Conservation (phyloP, 208 protist species). For the Wallacemonas sp. region DNA sequence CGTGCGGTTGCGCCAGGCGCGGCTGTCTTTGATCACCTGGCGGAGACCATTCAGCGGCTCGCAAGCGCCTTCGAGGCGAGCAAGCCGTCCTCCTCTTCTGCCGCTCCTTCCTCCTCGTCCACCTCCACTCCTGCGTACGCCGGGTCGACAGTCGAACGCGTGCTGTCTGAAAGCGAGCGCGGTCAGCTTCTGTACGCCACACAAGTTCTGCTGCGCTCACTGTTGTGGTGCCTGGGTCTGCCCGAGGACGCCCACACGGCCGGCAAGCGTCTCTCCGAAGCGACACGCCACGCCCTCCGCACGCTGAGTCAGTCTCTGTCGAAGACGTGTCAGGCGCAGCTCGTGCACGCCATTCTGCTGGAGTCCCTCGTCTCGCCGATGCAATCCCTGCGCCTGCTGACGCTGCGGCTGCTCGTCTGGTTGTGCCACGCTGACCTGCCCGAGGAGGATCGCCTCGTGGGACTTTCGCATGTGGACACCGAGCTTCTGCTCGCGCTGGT, state of each 20-base stretch:
- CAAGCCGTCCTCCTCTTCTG: neutral
- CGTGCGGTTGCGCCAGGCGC: neutral
- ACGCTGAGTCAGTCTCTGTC: slow-evolving; percentile 45
- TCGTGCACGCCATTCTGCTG: slow-evolving; percentile 67
- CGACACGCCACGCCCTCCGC: slow-evolving; percentile 26
- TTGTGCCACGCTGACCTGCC: slow-evolving; percentile 47
- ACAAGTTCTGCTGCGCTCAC: slow-evolving; percentile 55
- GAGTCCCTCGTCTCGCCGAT: slow-evolving; percentile 66
- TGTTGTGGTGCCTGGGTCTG: slow-evolving; percentile 51
- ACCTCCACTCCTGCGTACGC: neutral
- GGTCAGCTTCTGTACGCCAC: slow-evolving; percentile 61
- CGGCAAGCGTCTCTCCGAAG: neutral
- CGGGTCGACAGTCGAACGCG: neutral
- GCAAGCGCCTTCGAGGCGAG: slow-evolving; percentile 39
- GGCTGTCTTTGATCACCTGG: slow-evolving; percentile 28
- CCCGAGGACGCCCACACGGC: slow-evolving; percentile 13
- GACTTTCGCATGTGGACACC: slow-evolving; percentile 29
- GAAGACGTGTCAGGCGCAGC: slow-evolving; percentile 30
- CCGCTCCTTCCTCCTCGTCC: neutral
- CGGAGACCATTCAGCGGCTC: slow-evolving; percentile 50
- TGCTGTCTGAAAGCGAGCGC: slow-evolving; percentile 30
- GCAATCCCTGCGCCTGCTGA: slow-evolving; percentile 63
- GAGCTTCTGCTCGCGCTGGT: slow-evolving; percentile 36
- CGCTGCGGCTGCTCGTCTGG: slow-evolving; percentile 63
- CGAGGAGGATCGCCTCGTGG: slow-evolving; percentile 20